Evolutionary conservation across 352 stramenopile genomes (phyloP).

Genomic region (Globisporangium canariense): DNA sequence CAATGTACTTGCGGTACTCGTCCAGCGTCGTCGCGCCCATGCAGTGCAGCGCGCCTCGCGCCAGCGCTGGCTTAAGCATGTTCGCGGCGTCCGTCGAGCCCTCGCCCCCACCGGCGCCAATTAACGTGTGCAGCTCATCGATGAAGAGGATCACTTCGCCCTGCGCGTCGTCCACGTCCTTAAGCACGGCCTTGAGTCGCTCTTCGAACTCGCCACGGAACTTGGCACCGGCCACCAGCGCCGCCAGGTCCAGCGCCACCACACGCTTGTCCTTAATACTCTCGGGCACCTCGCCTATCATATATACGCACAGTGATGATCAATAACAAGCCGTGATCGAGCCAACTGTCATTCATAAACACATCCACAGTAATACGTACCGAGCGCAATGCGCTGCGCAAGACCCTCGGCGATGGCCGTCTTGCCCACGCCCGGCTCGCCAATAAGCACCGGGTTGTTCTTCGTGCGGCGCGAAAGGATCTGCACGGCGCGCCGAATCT

Average conservation of each 20-base stretch:
- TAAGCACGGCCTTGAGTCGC: constrained; percentile 95
- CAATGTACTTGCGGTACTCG: constrained; percentile 98
- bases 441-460: constrained; percentile 97
- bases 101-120: constrained; percentile 91
- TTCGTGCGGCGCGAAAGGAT: constrained; percentile 96
- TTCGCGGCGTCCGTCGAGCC: constrained; percentile 98
- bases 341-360: too few relatives aligned
- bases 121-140: constrained; percentile 96
- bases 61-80: constrained; percentile 97
- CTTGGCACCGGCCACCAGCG: constrained; percentile 95
- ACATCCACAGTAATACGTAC: constrained; percentile 14
- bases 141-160: constrained; percentile 99
- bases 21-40: constrained; percentile 98
- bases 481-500: constrained; percentile 95
- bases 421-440: constrained; percentile 96
- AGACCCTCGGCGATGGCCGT: constrained; percentile 95
- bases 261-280: constrained; percentile 89
- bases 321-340: background rate
- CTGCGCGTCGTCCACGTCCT: constrained; percentile 91
- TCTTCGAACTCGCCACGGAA: constrained; percentile 99
- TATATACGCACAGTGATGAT: background rate
- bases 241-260: constrained; percentile 95
- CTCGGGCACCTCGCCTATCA: constrained; percentile 95
- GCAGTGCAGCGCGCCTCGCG: constrained; percentile 94
- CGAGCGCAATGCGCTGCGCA: constrained; percentile 90